phyloP scores from a whole-genome alignment of 441 rosid genomes.

The Arabidopsis lyrata region DNA sequence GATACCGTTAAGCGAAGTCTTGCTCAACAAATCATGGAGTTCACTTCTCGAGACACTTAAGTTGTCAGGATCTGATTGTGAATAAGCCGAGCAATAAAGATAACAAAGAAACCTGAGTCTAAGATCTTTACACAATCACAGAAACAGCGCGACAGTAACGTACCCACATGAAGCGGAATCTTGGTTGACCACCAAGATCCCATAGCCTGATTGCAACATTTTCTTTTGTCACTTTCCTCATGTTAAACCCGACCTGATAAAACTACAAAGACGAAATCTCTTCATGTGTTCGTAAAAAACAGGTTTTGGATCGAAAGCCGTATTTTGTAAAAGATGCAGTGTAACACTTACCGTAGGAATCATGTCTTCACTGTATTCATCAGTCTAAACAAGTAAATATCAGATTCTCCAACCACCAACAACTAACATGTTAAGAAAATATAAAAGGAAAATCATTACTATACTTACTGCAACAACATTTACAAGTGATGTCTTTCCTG shows the following conservation, averaged over 20 bases:
- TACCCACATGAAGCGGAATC: slow-evolving; percentile 99
- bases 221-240: slow-evolving; percentile 83
- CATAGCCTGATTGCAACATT: slow-evolving; percentile 76
- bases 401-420: neutral
- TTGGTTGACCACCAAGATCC: slow-evolving; percentile 91
- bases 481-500: slow-evolving; percentile 82
- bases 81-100: neutral
- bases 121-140: slow-evolving; percentile 40
- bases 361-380: slow-evolving; percentile 85
- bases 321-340: neutral
- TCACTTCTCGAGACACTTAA: slow-evolving; percentile 69
- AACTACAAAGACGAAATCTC: neutral
- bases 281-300: neutral
- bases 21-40: slow-evolving; percentile 76
- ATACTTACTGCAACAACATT: slow-evolving; percentile 76
- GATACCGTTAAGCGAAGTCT: slow-evolving; percentile 67
- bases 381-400: slow-evolving; percentile 56
- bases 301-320: neutral
- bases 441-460: slow-evolving; percentile 33
- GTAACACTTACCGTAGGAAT: slow-evolving; percentile 65
- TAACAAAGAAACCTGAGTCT: neutral
- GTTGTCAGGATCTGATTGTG: slow-evolving; percentile 62
- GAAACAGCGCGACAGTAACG: slow-evolving; percentile 63
- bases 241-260: slow-evolving; percentile 75
- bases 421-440: neutral